These are phyloP conservation scores for Podaxis sp. DNA, from an alignment of 768 basidiomycete species.

Conservation along the genomic window DNA sequence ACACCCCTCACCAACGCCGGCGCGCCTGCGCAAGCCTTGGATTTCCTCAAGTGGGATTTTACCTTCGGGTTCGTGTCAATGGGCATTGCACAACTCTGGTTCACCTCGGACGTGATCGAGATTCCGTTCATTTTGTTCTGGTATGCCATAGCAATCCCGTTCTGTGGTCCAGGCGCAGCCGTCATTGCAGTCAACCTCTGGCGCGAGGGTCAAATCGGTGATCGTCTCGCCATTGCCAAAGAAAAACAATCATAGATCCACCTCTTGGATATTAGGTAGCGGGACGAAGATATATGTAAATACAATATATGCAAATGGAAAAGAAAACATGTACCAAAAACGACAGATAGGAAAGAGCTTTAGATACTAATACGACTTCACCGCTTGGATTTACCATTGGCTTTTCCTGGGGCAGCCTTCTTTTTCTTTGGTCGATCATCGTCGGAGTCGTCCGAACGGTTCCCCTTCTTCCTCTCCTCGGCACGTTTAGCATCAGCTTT, in stretches of 20 bases:
- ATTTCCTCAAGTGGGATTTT: constrained; percentile 54
- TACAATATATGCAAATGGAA: constrained; percentile 14
- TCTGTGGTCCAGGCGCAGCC: constrained; percentile 52
- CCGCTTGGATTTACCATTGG: constrained; percentile 41
- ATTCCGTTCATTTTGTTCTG: constrained; percentile 36
- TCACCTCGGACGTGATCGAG: constrained; percentile 32
- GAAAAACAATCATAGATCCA: constrained; percentile 8
- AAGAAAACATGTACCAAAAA: constrained; percentile 8
- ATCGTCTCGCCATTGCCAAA: constrained; percentile 4
- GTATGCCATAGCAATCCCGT: constrained; percentile 38
- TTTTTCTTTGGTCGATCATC: constrained; percentile 48
- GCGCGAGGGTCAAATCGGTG: constrained; percentile 35
- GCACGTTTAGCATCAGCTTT: constrained; percentile 59
- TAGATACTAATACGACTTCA: constrained; percentile 20
- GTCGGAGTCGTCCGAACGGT: constrained; percentile 55
- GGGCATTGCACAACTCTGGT: constrained; percentile 49
- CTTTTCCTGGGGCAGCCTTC: constrained; percentile 32
- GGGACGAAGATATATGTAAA: constrained; percentile 8
- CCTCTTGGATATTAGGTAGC: background rate
- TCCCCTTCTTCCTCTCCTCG: constrained; percentile 36
- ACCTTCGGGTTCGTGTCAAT: constrained; percentile 37
- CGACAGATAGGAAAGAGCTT: background rate
- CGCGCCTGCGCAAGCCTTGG: constrained; percentile 28
- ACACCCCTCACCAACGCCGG: constrained; percentile 23
- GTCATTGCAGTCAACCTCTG: constrained; percentile 46